Base-by-base conservation (phyloP, 345 rosid genomes). In the Salix dunnii region DNA sequence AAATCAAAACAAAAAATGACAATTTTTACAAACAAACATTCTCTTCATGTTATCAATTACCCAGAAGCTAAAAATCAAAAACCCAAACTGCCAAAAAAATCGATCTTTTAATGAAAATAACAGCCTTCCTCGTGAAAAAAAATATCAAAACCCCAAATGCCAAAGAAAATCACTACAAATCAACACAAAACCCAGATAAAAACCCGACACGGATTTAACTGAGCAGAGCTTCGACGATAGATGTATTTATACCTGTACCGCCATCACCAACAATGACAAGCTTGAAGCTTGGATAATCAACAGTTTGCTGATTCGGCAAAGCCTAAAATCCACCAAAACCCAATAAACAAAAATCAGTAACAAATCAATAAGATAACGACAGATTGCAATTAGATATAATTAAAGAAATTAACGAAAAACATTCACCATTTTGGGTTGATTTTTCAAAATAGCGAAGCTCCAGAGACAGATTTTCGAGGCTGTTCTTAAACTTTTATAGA, bases 211-310 rank as follows among this genome's bases (percentile, higher is more conserved):
- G 18, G 11, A 64, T 3, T 33, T 35, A 61, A 68, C 28, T 2
- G 65, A 1, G 35, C 17, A 40, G 14, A 60, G 27, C 10, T 38
- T 18, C 1, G 16, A 7, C 7, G 40, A 23, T 33, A 9, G 35
- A 77, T 17, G 0, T 18, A 31, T 25, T 67, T 28, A 51, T 86
- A 95, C 99, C 98, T 42, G 99, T 95, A 63, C 98, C 99, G 7
- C 91, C 91, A 69, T 95, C 98, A 27, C 99, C 99, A 12, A 95
- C 99, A 71, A 95, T 85, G 36, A 95, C 94, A 43, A 95, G 98
- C 89, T 95, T 95, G 91, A 93, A 95, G 86, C 86, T 86, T 64
- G 96, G 97, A 64, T 85, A 85, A 68, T 80, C 83, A 64, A 83
- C 88, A 4, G 81, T 76, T 68, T 78, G 86, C 76, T 85, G 88